Conservation (phyloP, 192 early-diverging fungal species). For the Coemansia sp. region DNA sequence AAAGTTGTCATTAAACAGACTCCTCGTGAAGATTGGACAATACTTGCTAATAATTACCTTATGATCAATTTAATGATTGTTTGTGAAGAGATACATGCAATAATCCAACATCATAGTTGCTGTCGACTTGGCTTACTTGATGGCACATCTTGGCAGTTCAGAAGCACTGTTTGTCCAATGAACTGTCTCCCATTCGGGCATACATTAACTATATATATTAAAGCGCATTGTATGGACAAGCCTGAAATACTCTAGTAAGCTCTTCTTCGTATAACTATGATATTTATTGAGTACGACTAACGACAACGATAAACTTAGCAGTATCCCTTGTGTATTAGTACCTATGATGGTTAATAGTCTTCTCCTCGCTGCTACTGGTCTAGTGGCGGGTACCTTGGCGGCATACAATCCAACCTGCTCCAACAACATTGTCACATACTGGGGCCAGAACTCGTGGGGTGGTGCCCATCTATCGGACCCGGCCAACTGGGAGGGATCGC, state of each 20-base stretch:
- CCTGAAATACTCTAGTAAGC: too few relatives aligned
- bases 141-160: background rate
- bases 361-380: conserved; percentile 10
- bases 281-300: background rate
- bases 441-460: conserved; percentile 66
- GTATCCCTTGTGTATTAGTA: too few relatives aligned
- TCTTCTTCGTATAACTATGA: background rate
- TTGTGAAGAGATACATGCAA: background rate
- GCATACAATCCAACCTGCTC: conserved; percentile 31
- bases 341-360: background rate
- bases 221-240: too few relatives aligned
- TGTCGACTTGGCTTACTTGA: background rate
- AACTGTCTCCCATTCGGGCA: background rate
- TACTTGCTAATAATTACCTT: background rate
- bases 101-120: background rate
- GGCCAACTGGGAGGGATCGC: conserved; percentile 48
- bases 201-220: background rate
- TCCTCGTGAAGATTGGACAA: background rate
- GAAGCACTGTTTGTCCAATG: too few relatives aligned
- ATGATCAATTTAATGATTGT: background rate
- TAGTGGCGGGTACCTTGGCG: conserved; percentile 11
- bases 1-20: background rate
- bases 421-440: conserved; percentile 63
- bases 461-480: conserved; percentile 51
- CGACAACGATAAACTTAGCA: background rate